These are phyloP conservation scores for Smittium culicis DNA, from an alignment of 371 early-diverging fungal genomes.

Conservation along the genomic window DNA sequence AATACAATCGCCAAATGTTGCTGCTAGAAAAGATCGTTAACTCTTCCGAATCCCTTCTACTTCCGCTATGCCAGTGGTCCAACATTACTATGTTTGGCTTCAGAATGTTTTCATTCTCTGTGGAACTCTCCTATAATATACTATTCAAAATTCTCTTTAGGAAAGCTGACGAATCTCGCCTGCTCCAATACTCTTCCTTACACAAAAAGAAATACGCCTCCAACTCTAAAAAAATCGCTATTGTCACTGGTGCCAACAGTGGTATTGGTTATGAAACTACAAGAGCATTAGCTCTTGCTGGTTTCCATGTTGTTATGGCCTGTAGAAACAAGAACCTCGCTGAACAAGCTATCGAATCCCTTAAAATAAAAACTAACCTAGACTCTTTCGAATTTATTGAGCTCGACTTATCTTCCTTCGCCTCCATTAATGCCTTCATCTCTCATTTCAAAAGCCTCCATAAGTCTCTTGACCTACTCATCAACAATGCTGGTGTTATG, in stretches of 20 bases:
- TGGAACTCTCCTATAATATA: no score
- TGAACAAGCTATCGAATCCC: constrained; percentile 32
- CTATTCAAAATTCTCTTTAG: no score
- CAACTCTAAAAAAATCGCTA: constrained; percentile 13
- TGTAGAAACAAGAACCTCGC: constrained; percentile 40
- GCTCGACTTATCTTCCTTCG: constrained; percentile 15
- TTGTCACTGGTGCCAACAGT: constrained; percentile 28
- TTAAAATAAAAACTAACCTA: constrained; percentile 16
- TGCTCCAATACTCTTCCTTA: no score
- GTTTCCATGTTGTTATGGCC: constrained; percentile 34
- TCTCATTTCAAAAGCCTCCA: constrained; percentile 8
- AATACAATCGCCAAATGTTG: no score
- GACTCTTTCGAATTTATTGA: constrained; percentile 12
- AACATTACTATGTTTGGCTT: no score
- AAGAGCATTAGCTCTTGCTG: constrained; percentile 27
- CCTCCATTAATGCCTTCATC: constrained; percentile 8
- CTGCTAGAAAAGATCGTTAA: no score
- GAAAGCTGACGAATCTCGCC: no score
- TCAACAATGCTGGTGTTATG: constrained; percentile 14
- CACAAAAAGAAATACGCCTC: no score
- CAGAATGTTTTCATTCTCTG: no score
- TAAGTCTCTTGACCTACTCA: constrained; percentile 8
- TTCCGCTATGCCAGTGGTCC: no score
- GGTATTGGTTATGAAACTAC: constrained; percentile 32
- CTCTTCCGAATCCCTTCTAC: no score